Conservation (phyloP, 2,329 filamentous ascomycete species). For the Diaporthe citri region DNA sequence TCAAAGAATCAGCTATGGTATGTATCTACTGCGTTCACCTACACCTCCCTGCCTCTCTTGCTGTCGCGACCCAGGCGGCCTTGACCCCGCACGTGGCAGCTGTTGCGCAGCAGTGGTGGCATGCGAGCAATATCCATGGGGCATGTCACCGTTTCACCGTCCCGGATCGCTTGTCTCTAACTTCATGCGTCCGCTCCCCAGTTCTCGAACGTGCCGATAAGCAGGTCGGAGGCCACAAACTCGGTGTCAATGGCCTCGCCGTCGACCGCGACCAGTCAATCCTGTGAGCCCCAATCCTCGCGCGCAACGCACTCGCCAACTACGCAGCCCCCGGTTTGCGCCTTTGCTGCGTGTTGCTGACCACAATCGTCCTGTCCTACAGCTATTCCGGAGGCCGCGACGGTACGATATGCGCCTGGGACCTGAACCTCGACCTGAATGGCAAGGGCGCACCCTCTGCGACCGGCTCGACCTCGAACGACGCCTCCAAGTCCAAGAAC, state of each 20-base stretch:
- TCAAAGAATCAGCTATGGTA: slow-evolving; percentile 77
- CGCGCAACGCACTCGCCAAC: neutral
- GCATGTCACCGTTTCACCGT: slow-evolving; percentile 30
- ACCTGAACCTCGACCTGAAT: slow-evolving; percentile 79
- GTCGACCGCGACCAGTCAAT: slow-evolving; percentile 87
- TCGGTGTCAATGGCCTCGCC: slow-evolving; percentile 94
- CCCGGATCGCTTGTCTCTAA: slow-evolving; percentile 39
- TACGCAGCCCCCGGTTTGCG: slow-evolving; percentile 23
- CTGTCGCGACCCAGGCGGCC: slow-evolving; percentile 40
- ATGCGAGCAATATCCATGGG: slow-evolving; percentile 21
- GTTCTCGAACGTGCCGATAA: slow-evolving; percentile 71
- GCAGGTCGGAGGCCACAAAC: slow-evolving; percentile 82
- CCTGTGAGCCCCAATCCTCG: slow-evolving; percentile 71
- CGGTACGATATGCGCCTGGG: slow-evolving; percentile 96
- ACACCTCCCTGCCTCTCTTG: slow-evolving; percentile 33
- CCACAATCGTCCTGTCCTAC: slow-evolving; percentile 41
- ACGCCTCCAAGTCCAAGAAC: slow-evolving; percentile 55
- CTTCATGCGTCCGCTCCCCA: slow-evolving; percentile 47
- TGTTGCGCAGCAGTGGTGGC: slow-evolving; percentile 22
- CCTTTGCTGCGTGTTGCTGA: slow-evolving; percentile 41
- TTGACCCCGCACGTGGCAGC: slow-evolving; percentile 45
- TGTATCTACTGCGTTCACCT: slow-evolving; percentile 46
- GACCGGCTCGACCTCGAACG: slow-evolving; percentile 45
- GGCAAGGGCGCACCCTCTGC: slow-evolving; percentile 39
- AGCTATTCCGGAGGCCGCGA: slow-evolving; percentile 97